A percentile compares a stretch with the other conserved stretches of the same genome.
Conservation (phyloP, 192 early-diverging fungal genomes). For the Phlyctochytrium arcticum region DNA sequence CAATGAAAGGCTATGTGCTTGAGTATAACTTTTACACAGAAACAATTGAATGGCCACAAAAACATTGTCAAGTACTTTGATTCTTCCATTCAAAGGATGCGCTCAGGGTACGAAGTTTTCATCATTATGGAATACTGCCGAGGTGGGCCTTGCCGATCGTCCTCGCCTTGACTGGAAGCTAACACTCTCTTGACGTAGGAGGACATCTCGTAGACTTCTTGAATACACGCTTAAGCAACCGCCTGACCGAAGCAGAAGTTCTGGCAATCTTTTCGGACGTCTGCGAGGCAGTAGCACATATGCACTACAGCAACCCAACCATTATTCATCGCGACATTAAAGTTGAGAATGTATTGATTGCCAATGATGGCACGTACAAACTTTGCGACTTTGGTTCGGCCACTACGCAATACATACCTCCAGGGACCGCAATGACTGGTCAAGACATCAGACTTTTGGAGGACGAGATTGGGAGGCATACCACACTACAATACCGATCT, state of each 20-base stretch:
- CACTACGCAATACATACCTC: slow-evolving; percentile 52
- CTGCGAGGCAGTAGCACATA: slow-evolving; percentile 82
- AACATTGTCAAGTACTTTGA: slow-evolving; percentile 81
- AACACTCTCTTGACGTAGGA: slow-evolving; percentile 39
- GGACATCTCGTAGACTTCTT: slow-evolving; percentile 82
- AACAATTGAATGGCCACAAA: slow-evolving; percentile 68
- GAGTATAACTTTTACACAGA: slow-evolving; percentile 26
- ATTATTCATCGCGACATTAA: slow-evolving; percentile 78
- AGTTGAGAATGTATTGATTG: slow-evolving; percentile 75
- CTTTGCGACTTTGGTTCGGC: slow-evolving; percentile 97
- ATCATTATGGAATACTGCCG: slow-evolving; percentile 94
- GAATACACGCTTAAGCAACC: slow-evolving; percentile 69
- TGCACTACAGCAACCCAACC: slow-evolving; percentile 81
- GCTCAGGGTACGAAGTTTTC: slow-evolving; percentile 67
- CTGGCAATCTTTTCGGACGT: slow-evolving; percentile 84
- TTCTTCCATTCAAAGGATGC: slow-evolving; percentile 48
- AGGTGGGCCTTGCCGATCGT: slow-evolving; percentile 40
- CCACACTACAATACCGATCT: slow-evolving; percentile 92
- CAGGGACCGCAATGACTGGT: slow-evolving; percentile 54
- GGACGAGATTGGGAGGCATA: slow-evolving; percentile 81
- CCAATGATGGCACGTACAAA: slow-evolving; percentile 65
- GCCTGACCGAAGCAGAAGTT: slow-evolving; percentile 79
- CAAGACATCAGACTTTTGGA: slow-evolving; percentile 73
- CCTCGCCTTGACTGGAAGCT: background rate
- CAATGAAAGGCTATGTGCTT: background rate